Conservation (phyloP, 23 red algal species). For the Gracilaria caudata region DNA sequence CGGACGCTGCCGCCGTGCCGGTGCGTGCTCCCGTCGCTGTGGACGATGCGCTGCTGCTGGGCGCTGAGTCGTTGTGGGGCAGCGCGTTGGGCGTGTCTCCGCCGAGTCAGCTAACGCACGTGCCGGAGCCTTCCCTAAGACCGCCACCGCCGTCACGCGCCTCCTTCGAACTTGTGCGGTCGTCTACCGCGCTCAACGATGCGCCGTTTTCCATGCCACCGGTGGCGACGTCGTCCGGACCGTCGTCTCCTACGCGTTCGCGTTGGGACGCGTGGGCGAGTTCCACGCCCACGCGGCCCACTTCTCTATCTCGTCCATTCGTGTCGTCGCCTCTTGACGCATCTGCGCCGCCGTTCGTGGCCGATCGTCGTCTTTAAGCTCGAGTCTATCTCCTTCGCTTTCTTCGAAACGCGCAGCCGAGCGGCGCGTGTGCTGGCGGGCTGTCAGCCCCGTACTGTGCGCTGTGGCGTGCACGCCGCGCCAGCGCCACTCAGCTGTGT, state of each 20-base stretch:
- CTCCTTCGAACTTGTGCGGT: neutral
- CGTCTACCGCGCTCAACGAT: neutral
- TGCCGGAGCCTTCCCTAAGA: neutral
- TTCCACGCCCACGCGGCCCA: neutral
- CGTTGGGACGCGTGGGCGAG: constrained; percentile 15
- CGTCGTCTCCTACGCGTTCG: neutral
- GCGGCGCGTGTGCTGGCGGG: neutral
- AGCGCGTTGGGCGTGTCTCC: neutral
- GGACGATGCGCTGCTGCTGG: too few species aligned
- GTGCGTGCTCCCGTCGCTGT: neutral
- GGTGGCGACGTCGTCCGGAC: neutral
- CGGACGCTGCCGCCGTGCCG: neutral
- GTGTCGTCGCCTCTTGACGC: neutral
- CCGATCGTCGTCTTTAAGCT: neutral
- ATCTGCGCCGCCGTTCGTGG: neutral
- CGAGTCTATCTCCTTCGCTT: neutral
- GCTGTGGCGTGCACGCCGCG: too few species aligned
- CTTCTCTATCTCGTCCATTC: neutral
- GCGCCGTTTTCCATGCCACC: neutral
- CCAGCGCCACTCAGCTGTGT: neutral
- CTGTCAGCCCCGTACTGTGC: constrained; percentile 11
- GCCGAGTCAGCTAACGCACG: neutral
- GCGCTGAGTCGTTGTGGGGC: neutral
- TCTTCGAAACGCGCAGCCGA: too few species aligned
- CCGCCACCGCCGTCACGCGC: neutral